Base-by-base conservation (phyloP, 192 early-diverging fungal species). In the Backusella mclennaniae region DNA sequence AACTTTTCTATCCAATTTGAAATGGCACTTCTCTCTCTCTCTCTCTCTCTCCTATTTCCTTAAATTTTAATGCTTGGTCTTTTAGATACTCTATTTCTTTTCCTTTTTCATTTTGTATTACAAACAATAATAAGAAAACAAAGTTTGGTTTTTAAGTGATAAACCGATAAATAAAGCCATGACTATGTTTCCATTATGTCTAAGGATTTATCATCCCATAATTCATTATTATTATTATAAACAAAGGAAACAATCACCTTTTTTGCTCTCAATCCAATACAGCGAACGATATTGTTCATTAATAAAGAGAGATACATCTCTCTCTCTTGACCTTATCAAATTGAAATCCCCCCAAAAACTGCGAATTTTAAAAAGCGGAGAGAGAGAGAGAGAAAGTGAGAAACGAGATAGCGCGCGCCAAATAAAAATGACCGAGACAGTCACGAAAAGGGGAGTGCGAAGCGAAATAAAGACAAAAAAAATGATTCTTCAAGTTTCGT, bases 71-170 rank as follows among this genome's bases (percentile, higher is more conserved):
- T 44, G 42, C 15, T 44, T 44, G 15, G 12, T 14, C 42, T 17
- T 44, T 17, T 44, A 17, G 42, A 44, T 44, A 5, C 15, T 17
- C 42, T 44, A 17, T 76, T 70, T 76, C 46, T 66, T 68, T 75
- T 68, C 53, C 19, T 56, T 59, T 69, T 69, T 69, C 44, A 52
- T 39, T 71, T 59, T 71, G 73, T 39, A 33, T 21, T 56, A 36
- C 42, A 17, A 44, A 29, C 12, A 69, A 69, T 19, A 12, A 36
- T 6, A 36, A 41, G 11, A 69, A 19, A 69, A 6, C 8, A 33
- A 33, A 33, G 33, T 33, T 33, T 33, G 33, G 33, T 2, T n/a
- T 66, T 29, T 44, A 44, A 44, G 42, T 44, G 42, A 4, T 15
- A 17, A 44, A 44, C 42, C 42, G 15, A 44, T 2, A 44, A 44